Base-by-base conservation (phyloP, 768 basidiomycete genomes). In the Antrodiella citrinella region DNA sequence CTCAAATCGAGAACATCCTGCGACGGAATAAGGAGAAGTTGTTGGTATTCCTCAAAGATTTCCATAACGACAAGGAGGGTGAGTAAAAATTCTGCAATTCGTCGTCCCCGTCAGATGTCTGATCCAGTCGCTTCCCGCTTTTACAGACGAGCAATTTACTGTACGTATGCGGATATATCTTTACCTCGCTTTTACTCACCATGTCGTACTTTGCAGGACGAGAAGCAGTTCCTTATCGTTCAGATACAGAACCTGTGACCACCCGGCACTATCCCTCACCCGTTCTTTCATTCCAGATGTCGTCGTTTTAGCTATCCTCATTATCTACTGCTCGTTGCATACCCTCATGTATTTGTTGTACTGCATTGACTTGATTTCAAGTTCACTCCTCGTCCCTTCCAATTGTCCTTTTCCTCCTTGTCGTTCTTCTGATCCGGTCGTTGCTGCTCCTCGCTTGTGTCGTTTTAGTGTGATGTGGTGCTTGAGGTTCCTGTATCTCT, bases 21-120 rank as follows among this genome's bases (percentile, higher is more conserved):
- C 74, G 88, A 52, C 69, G 96, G 58, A 99, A 99, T 69, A 93
- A 90, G 76, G 93, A 95, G 18, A 96, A 95, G 63, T 72, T 99
- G 11, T 70, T 98, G 46, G 71, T 71, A 15, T 99, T 98, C 73
- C 71, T 99, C 54, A 89, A 86, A 66, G 78, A 77, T 47, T 99
- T 99, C 75, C 95, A 98, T 65, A 97, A 96, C 62, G 96, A 99
- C 67, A 95, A 96, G 67, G 95, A 98, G 68, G 91, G 90, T 82
- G 47, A 26, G 78, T 70, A 13, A 15, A n/a, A 4, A 4, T 15
- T 41, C 21, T 26, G 39, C n/a, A n/a, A n/a, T n/a, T 48, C 25
- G 20, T 22, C 19, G 38, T 38, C 50, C 19, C 19, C n/a, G 39
- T 23, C 9, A 13, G 13, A 18, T 18, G 18, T 19, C 41, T 46